These are phyloP conservation scores for Leishmania major DNA, from an alignment of 208 protist species.

Conservation along the genomic window DNA sequence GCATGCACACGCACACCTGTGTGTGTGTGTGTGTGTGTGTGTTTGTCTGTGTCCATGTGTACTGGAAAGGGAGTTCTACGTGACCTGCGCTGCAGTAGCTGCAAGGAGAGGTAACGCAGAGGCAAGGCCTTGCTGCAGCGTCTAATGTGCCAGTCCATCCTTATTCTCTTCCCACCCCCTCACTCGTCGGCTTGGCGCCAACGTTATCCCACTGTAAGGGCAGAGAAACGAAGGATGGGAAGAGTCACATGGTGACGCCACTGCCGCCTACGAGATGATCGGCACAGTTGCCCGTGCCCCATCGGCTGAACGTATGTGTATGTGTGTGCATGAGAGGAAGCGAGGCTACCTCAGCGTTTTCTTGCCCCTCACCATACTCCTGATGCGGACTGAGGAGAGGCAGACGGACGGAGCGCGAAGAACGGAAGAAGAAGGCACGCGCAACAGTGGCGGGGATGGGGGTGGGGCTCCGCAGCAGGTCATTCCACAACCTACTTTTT, in stretches of 20 bases:
- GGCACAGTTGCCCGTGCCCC: background rate
- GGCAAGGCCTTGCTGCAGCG: background rate
- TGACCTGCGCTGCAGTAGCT: background rate
- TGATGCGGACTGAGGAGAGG: background rate
- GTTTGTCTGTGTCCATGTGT: background rate
- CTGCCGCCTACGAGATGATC: background rate
- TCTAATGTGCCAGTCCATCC: too few relatives aligned
- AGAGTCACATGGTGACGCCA: background rate
- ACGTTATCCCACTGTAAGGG: background rate
- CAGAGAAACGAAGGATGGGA: background rate
- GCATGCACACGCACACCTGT: background rate
- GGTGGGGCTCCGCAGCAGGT: background rate
- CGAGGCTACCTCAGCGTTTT: background rate
- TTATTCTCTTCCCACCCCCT: background rate
- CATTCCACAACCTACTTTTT: background rate
- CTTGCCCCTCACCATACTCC: background rate
- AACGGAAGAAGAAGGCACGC: background rate
- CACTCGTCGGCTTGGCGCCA: background rate
- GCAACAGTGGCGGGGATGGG: background rate
- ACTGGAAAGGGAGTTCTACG: background rate
- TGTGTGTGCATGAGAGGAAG: constrained; percentile 8
- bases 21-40: background rate
- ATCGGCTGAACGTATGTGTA: too few relatives aligned
- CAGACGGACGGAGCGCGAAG: background rate
- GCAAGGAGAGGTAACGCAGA: background rate